A percentile compares a stretch with the other conserved stretches of the same genome.
Evolutionary conservation across 352 stramenopile genomes (phyloP).

Genomic region (Phytophthora chlamydospora): DNA sequence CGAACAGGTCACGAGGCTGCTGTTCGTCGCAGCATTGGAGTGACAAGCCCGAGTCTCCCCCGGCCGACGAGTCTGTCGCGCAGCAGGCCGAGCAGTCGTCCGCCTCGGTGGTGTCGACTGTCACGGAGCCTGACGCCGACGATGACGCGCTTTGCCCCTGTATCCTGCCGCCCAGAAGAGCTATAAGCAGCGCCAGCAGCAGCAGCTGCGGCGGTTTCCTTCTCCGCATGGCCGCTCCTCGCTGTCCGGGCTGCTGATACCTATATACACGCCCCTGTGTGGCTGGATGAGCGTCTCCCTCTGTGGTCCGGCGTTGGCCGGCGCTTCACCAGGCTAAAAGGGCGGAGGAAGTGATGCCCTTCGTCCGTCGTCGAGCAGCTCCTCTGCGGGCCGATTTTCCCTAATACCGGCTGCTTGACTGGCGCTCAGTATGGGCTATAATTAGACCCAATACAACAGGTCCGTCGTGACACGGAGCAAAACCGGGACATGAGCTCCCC

Average conservation of each 20-base stretch:
- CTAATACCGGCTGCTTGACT: conserved; percentile 35
- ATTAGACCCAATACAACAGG: conserved; percentile 22
- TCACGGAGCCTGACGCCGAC: conserved; percentile 13
- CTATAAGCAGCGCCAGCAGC: conserved; percentile 21
- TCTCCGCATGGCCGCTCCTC: conserved; percentile 36
- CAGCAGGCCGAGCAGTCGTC: conserved; percentile 79
- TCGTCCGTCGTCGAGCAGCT: conserved; percentile 31
- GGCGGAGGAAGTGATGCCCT: conserved; percentile 35
- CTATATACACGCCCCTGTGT: conserved; percentile 23
- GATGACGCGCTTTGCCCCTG: conserved; percentile 22
- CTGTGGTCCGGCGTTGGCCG: conserved; percentile 23
- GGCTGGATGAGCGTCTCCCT: neutral
- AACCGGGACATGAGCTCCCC: conserved; percentile 2
- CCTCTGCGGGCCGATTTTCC: conserved; percentile 32
- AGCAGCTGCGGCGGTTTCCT: conserved; percentile 37
- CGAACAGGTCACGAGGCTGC: conserved; percentile 55
- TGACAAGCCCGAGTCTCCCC: conserved; percentile 34
- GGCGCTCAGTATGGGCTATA: conserved; percentile 32
- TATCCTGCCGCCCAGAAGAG: conserved; percentile 21
- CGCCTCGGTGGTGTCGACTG: conserved; percentile 22
- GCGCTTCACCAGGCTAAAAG: conserved; percentile 10
- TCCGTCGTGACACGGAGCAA: conserved; percentile 17
- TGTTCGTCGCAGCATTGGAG: conserved; percentile 62
- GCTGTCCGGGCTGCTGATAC: neutral
- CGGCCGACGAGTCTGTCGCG: conserved; percentile 22